Conservation (phyloP, 2,329 filamentous ascomycete genomes). For the Diaporthe sp. region DNA sequence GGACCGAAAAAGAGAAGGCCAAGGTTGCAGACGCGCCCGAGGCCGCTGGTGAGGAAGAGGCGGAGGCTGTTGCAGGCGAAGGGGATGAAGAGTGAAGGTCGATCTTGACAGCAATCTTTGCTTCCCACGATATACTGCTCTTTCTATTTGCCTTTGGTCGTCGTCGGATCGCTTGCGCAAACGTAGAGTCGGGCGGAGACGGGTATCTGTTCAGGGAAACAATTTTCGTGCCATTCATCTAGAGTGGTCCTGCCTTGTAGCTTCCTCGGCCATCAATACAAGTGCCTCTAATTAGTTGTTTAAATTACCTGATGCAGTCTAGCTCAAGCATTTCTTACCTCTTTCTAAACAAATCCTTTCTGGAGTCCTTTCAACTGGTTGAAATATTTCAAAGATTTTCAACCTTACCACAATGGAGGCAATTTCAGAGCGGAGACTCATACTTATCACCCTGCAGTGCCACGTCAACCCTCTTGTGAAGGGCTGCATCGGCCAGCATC, state of each 20-base stretch:
- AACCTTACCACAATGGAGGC: background rate
- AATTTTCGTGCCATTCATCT: background rate
- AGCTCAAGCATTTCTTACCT: background rate
- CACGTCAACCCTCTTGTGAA: conserved; percentile 6
- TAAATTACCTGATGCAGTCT: conserved; percentile 8
- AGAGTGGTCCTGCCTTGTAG: conserved; percentile 13
- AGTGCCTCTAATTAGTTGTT: conserved; percentile 19
- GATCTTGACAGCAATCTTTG: background rate
- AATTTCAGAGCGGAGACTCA: background rate
- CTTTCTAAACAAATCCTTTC: background rate
- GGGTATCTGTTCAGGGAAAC: conserved; percentile 1
- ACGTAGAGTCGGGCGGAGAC: background rate
- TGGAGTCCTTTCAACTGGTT: background rate
- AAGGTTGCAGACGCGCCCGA: conserved; percentile 46
- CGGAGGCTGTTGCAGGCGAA: conserved; percentile 48
- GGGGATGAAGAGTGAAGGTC: conserved; percentile 47
- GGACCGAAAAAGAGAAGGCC: conserved; percentile 43
- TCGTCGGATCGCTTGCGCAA: background rate
- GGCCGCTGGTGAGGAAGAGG: conserved; percentile 50
- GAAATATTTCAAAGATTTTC: too few species aligned
- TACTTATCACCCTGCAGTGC: background rate
- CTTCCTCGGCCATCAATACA: conserved; percentile 12
- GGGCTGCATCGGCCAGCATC: background rate
- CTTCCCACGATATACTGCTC: background rate
- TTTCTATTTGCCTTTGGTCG: background rate